phyloP scores from a whole-genome alignment of 1,284 basidiomycete species.

The Cutaneotrichosporon sp. region DNA sequence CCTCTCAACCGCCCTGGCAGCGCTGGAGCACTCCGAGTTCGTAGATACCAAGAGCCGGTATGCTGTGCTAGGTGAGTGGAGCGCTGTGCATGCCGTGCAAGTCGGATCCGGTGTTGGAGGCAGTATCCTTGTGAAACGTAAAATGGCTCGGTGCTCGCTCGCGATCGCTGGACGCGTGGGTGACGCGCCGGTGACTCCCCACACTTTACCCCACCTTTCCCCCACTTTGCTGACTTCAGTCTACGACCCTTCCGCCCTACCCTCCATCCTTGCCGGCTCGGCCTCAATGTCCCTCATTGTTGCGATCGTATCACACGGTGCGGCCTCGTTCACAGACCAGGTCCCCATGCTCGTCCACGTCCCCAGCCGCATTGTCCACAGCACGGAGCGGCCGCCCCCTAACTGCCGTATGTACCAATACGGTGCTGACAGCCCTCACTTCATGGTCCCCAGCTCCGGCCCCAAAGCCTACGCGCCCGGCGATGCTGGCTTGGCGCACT shows the following conservation, averaged over 20 bases:
- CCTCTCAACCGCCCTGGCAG: constrained; percentile 10
- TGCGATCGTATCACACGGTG: constrained; percentile 16
- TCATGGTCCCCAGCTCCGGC: constrained; percentile 19
- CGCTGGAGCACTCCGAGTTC: constrained; percentile 5
- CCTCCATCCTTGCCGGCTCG: constrained; percentile 9
- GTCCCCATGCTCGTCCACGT: constrained; percentile 14
- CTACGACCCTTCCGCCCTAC: constrained; percentile 18
- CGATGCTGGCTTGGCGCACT: constrained; percentile 16
- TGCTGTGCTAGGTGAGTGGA: constrained; percentile 18
- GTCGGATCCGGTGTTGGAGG: no score
- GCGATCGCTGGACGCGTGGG: not conserved
- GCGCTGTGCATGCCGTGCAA: no score
- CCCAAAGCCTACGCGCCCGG: constrained; percentile 16
- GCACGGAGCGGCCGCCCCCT: not conserved
- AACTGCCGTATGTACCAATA: constrained; percentile 7
- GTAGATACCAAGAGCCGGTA: constrained; percentile 8
- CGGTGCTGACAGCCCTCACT: constrained; percentile 14
- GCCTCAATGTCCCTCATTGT: constrained; percentile 1
- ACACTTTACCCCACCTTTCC: not conserved
- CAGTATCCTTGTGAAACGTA: no score
- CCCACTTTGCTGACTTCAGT: constrained; percentile 10
- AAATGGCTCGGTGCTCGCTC: not conserved
- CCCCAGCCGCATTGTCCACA: constrained; percentile 2
- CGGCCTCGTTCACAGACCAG: constrained; percentile 4
- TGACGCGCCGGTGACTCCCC: not conserved